phyloP scores from a whole-genome alignment of 805 yeast species.

The Zygosaccharomyces gambellarensis region DNA sequence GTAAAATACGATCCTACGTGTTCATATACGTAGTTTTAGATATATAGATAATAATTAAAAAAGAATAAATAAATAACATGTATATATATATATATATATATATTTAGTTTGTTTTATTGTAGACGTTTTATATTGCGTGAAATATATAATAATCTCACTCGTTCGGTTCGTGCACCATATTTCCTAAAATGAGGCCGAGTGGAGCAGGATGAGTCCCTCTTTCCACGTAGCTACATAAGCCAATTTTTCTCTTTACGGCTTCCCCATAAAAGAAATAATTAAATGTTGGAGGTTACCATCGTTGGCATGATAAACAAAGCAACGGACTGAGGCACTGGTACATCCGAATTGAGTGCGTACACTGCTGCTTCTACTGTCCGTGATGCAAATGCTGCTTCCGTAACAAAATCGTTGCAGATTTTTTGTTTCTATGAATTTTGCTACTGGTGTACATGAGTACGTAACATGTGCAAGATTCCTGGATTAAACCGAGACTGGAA shows the following conservation, averaged over 20 bases:
- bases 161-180: neutral
- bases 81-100: neutral
- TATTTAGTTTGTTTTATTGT: neutral
- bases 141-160: conserved; percentile 7
- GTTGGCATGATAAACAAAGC: conserved; percentile 4
- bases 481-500: too few species aligned
- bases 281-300: neutral
- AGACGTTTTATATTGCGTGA: conserved; percentile 1
- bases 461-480: neutral
- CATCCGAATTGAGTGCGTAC: neutral
- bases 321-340: conserved; percentile 2
- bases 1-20: neutral
- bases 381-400: neutral
- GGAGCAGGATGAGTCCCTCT: neutral
- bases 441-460: neutral
- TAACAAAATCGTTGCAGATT: neutral
- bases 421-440: neutral
- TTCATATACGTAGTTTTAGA: neutral
- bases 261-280: conserved; percentile 6
- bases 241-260: neutral
- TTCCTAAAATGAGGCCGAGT: conserved; percentile 3
- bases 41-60: neutral
- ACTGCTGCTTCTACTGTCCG: neutral
- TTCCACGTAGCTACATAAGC: neutral
- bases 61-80: neutral